Conservation (phyloP, 441 rosid genomes). For the Syzygium syzygioides region DNA sequence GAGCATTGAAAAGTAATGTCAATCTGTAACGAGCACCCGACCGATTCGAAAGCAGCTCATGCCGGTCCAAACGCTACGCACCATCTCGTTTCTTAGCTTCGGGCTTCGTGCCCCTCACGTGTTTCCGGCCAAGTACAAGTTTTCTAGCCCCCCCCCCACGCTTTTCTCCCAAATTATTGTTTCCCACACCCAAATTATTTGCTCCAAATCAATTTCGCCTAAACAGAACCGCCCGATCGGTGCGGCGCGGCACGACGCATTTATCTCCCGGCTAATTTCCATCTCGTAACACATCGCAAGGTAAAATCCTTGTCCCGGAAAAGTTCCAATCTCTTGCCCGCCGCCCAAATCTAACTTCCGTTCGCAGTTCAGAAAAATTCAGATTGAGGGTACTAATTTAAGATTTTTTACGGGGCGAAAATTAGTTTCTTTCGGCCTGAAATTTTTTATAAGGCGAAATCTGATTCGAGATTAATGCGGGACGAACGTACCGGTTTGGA, state of each 20-base stretch:
- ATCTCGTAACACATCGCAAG: background rate
- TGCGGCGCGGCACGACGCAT: background rate
- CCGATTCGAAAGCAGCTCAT: background rate
- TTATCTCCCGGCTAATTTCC: background rate
- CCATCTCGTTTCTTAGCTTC: background rate
- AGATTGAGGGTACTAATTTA: fast-evolving
- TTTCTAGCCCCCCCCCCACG: background rate
- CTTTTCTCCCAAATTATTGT: background rate
- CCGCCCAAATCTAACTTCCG: fast-evolving
- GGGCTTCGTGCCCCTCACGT: background rate
- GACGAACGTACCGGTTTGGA: fast-evolving
- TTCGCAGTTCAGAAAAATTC: fast-evolving
- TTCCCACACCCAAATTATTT: background rate
- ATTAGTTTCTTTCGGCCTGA: background rate
- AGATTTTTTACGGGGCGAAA: fast-evolving
- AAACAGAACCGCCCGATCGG: too few relatives aligned
- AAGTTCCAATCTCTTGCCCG: background rate
- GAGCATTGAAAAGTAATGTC: background rate
- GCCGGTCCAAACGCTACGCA: background rate
- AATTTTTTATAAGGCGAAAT: fast-evolving
- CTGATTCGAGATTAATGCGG: background rate
- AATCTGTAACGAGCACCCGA: background rate
- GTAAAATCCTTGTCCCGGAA: background rate
- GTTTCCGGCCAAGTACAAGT: background rate
- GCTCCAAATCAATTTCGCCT: background rate